These are phyloP conservation scores for Calonectria honghensis DNA, from an alignment of 2,329 filamentous ascomycete genomes.

Conservation along the genomic window DNA sequence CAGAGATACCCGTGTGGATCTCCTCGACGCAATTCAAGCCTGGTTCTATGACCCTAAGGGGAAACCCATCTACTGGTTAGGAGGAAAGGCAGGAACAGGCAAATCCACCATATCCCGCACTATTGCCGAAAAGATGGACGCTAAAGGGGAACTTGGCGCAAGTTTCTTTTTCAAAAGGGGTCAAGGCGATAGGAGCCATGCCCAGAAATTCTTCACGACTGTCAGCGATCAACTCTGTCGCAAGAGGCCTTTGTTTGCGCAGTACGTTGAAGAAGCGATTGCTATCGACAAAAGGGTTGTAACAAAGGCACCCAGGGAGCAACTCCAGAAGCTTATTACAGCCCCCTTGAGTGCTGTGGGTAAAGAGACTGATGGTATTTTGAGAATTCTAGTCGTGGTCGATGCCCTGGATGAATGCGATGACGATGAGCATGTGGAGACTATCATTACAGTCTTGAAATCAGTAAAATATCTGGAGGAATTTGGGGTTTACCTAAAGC, in stretches of 20 bases:
- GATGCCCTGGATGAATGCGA: slow-evolving; percentile 56
- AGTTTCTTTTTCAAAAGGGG: background rate
- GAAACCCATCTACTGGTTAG: slow-evolving; percentile 60
- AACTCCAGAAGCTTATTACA: no score
- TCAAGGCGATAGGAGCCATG: slow-evolving; percentile 61
- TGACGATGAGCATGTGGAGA: no score
- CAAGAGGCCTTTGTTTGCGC: slow-evolving; percentile 53
- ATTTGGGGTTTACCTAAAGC: slow-evolving; percentile 44
- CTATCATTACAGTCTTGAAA: no score
- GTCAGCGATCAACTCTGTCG: slow-evolving; percentile 59
- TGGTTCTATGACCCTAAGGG: slow-evolving; percentile 54
- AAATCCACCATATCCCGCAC: slow-evolving; percentile 64
- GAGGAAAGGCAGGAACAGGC: slow-evolving; percentile 62
- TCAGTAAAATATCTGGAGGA: no score
- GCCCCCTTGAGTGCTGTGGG: no score
- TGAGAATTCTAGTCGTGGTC: slow-evolving; percentile 55
- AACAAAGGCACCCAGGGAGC: slow-evolving; percentile 42
- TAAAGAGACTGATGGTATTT: no score
- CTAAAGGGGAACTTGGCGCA: background rate
- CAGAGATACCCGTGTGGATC: slow-evolving; percentile 54
- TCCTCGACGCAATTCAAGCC: slow-evolving; percentile 54
- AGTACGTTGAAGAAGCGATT: slow-evolving; percentile 54
- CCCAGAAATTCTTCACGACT: slow-evolving; percentile 62
- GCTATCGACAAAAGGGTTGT: background rate
- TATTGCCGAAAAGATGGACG: slow-evolving; percentile 44